Evolutionary conservation across 768 basidiomycete genomes (phyloP), one percentile per base, ranked within the genome.

Genomic region (Hysterangium stoloniferum): DNA sequence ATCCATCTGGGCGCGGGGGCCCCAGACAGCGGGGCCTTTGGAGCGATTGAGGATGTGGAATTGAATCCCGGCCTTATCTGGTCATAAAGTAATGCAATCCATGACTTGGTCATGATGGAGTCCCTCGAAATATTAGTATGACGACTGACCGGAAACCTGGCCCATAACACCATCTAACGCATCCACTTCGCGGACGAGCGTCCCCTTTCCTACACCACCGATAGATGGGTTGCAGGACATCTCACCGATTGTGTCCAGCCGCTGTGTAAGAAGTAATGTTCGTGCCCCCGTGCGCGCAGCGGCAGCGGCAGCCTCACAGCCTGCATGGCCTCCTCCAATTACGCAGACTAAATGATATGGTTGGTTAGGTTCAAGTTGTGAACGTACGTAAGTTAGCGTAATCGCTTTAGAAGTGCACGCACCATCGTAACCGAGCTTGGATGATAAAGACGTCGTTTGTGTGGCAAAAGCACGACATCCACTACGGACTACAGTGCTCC

Each of bases 221-320:
- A 94, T 85, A 1, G 87, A 90, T 2, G 92, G 92, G 63, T 95
- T 95, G 59, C 92, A 95, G 19, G 89, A 92, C 59, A 95, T 68
- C 54, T 79, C 80, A 29, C 92, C 92, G 40, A 95, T 78, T 0
- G 82, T 90, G 44, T 86, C 82, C 13, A 88, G 60, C 46, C 77
- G 82, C 63, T 92, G 91, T 1, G 92, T 95, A 51, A 95, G 64
- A 6, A 95, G 71, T 7, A 91, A 58, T 0, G 90, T 93, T 54
- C 76, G 74, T 2, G 91, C 90, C 1, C 92, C 90, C 0, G 84
- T 78, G 38, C 92, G 73, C 1, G 92, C 90, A 13, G 91, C 76
- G 2, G 84, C 92, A 4, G 90, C 79, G 0, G 92, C 91, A 1
- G 92, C 92, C 62, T 95, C 92, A 58, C 88, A 91, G 1, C 92